These are phyloP conservation scores for Rhododendron griersonianum DNA, from an alignment of 148 eudicot genomes.

Conservation along the genomic window DNA sequence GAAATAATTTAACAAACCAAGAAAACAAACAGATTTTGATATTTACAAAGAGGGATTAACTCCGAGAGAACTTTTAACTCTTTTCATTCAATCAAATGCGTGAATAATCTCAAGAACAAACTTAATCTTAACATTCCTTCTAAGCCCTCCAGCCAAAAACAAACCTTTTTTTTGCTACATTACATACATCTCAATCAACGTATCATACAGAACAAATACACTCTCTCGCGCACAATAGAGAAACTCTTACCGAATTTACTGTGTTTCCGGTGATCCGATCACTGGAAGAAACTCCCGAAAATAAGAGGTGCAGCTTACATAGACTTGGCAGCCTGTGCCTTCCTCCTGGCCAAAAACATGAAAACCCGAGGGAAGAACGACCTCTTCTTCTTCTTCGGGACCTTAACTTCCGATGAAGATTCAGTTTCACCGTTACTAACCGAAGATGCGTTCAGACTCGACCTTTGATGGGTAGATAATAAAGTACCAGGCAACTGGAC, in stretches of 20 bases:
- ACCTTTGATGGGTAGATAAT: constrained; percentile 9
- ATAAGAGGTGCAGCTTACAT: background rate
- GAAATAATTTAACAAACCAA: background rate
- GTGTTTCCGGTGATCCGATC: background rate
- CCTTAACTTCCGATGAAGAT: constrained; percentile 22
- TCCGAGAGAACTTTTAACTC: background rate
- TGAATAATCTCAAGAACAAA: background rate
- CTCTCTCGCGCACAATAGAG: constrained; percentile 10
- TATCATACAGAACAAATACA: background rate
- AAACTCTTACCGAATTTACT: background rate
- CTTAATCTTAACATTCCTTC: background rate
- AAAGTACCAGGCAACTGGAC: constrained; percentile 12
- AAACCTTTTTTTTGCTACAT: background rate
- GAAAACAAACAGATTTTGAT: background rate
- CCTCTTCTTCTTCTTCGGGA: constrained; percentile 44
- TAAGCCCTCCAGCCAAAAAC: background rate
- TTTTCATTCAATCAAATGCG: background rate
- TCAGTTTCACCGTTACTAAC: constrained; percentile 24
- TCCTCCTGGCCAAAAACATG: constrained; percentile 43
- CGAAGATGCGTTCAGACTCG: constrained; percentile 9
- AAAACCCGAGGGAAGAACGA: constrained; percentile 45
- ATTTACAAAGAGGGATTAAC: background rate
- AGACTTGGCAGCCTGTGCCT: constrained; percentile 26
- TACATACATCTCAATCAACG: background rate
- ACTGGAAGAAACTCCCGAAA: background rate